Evolutionary conservation across 2,329 filamentous ascomycete species (phyloP), one percentile per base, ranked within the genome.

Genomic region (Penicillium rolfsii): DNA sequence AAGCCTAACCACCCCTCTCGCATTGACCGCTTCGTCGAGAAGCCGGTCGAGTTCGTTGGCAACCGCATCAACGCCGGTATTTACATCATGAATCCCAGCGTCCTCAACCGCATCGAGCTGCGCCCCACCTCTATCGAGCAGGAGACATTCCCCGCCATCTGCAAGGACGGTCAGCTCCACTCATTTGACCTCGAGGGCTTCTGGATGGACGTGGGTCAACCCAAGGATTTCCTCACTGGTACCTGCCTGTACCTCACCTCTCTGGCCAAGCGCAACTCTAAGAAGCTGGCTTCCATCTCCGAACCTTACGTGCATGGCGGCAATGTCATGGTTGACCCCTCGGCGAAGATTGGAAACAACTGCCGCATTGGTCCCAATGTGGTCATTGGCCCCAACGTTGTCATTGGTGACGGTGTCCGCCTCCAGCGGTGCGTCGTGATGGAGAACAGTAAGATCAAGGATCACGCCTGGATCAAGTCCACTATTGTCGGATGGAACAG

Each of bases 141-240:
- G 82, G 95, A 98, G 83, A 97, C 93, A 36, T 99, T 99, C 90
- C 94, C 94, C 50, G 88, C 91, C 70, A 95, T 98, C 78, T 91
- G 91, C 80, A 88, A 85, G 72, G 94, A 97, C 72, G 92, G 92
- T 67, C 87, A 94, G 79, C 83, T 98, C 65, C 94, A 98, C 85
- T 97, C 92, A 1, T 97, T 96, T 76, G 94, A 98, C 76, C 87
- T 98, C 33, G 93, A 97, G 69, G 93, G 94, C 70, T 98, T 96
- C 87, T 98, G 94, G 94, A 98, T 98, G 94, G 94, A 98, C 71
- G 92, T 99, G 67, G 94, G 94, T 72, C 94, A 99, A 81, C 94
- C 94, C 71, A 99, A 98, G 84, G 94, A 99, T 77, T 99, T 98
- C 86, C 84, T 99, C 58, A 92, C 90, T 24, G 94, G 94, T 65